Conservation (phyloP, 768 basidiomycete genomes). For the Kwoniella bestiolae region DNA sequence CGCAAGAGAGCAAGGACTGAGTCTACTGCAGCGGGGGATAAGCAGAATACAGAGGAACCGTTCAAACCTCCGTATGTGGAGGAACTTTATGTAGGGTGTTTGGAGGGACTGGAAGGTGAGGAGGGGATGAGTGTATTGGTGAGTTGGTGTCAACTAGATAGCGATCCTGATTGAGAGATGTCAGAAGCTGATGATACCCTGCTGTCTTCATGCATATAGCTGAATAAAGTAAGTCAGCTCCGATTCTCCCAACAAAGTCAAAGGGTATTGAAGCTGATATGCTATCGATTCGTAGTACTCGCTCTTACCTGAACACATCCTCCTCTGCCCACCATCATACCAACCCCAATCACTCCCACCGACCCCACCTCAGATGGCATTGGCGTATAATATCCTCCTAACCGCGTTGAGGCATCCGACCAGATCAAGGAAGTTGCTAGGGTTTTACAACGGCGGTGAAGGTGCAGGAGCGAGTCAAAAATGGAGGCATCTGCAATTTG, state of each 20-base stretch:
- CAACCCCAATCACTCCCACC: slow-evolving; percentile 76
- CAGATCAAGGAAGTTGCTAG: slow-evolving; percentile 63
- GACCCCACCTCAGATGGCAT: slow-evolving; percentile 75
- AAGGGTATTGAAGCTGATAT: neutral
- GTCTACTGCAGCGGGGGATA: slow-evolving; percentile 10
- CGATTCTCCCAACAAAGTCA: neutral
- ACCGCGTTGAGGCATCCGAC: slow-evolving; percentile 67
- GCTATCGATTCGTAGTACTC: slow-evolving; percentile 62
- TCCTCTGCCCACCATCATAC: slow-evolving; percentile 60
- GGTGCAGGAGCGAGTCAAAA: slow-evolving; percentile 78
- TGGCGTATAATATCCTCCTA: slow-evolving; percentile 72
- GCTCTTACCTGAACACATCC: slow-evolving; percentile 79
- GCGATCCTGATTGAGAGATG: too few species aligned
- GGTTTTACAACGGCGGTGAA: slow-evolving; percentile 85
- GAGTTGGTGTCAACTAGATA: too few species aligned
- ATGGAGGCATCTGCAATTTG: slow-evolving; percentile 89
- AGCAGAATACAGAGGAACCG: slow-evolving; percentile 62
- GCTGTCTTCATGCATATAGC: slow-evolving; percentile 16
- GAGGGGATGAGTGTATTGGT: slow-evolving; percentile 60
- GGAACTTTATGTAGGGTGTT: slow-evolving; percentile 74
- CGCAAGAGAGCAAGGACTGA: slow-evolving; percentile 32
- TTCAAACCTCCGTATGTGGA: slow-evolving; percentile 85
- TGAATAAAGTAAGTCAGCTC: slow-evolving; percentile 42
- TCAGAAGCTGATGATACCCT: neutral
- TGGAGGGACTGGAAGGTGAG: slow-evolving; percentile 63